Conservation (phyloP, 495 filamentous ascomycete species). For the Cenococcum geophilum region DNA sequence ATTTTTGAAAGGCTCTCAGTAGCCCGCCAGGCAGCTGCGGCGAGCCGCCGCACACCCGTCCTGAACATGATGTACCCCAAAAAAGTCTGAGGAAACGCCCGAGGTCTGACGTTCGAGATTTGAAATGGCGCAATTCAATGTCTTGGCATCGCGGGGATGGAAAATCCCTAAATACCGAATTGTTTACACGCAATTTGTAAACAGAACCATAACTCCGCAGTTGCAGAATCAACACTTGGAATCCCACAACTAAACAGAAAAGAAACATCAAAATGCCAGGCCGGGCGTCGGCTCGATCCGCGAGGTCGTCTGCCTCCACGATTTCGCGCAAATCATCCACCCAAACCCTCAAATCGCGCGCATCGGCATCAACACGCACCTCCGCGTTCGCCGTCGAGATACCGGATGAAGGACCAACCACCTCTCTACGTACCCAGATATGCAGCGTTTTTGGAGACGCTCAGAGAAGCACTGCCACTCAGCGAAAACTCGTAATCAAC, state of each 20-base stretch:
- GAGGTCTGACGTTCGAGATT: background rate
- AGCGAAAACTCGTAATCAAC: conserved; percentile 80
- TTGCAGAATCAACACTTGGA: background rate
- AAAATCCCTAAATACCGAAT: background rate
- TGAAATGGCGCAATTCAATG: background rate
- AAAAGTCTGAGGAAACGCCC: background rate
- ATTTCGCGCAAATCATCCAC: conserved; percentile 37
- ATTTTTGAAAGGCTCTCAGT: conserved; percentile 34
- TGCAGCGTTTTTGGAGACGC: conserved; percentile 78
- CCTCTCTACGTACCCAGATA: conserved; percentile 66
- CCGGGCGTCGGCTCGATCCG: conserved; percentile 33
- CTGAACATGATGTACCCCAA: conserved; percentile 46
- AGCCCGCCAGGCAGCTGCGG: conserved; percentile 49
- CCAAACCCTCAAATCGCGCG: conserved; percentile 32
- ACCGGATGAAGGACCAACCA: conserved; percentile 66
- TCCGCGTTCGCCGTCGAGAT: conserved; percentile 60
- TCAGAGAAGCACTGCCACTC: conserved; percentile 78
- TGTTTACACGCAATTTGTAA: background rate
- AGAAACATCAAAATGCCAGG: conserved; percentile 39
- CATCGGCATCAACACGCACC: conserved; percentile 45
- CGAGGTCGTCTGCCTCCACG: conserved; percentile 23
- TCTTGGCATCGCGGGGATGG: conserved; percentile 1
- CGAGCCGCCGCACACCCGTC: conserved; percentile 51
- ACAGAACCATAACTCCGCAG: background rate
- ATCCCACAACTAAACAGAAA: conserved; percentile 10